phyloP scores from a whole-genome alignment of 2,329 filamentous ascomycete species.

The Colletotrichum magnum region DNA sequence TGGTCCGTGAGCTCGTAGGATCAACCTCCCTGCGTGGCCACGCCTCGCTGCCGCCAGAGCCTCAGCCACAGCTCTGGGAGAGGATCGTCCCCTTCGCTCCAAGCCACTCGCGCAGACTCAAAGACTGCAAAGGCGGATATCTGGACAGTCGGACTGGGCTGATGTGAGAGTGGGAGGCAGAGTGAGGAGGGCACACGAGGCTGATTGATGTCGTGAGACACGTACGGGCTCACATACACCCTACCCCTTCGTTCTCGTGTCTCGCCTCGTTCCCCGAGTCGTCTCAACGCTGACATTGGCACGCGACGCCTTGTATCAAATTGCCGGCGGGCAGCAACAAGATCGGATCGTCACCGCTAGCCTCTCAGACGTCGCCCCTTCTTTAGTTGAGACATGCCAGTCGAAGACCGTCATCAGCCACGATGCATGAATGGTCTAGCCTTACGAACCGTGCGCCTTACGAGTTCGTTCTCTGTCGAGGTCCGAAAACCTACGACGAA shows the following conservation, averaged over 20 bases:
- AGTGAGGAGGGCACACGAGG: constrained; percentile 15
- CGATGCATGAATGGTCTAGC: constrained; percentile 19
- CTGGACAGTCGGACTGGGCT: constrained; percentile 22
- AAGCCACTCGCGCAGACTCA: constrained; percentile 25
- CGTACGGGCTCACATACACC: constrained; percentile 12
- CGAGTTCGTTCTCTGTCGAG: constrained; percentile 20
- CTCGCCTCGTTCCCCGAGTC: constrained; percentile 3
- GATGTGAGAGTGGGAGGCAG: constrained; percentile 10
- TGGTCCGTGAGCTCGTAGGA: constrained; percentile 32
- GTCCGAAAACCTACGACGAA: constrained; percentile 15
- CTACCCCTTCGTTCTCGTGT: constrained; percentile 3
- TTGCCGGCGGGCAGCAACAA: constrained; percentile 6
- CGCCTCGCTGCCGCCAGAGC: constrained; percentile 18
- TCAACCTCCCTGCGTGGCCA: constrained; percentile 32
- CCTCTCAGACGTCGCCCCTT: constrained; percentile 25
- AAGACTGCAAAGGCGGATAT: not conserved
- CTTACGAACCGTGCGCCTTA: constrained; percentile 34
- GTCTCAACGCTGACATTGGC: not conserved
- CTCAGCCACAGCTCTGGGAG: constrained; percentile 35
- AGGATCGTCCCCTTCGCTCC: constrained; percentile 28
- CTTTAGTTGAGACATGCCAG: constrained; percentile 37
- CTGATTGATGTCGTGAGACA: constrained; percentile 21
- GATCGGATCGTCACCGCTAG: constrained; percentile 31
- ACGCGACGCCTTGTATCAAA: constrained; percentile 5
- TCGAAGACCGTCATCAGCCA: constrained; percentile 25